A percentile compares a stretch with the other conserved stretches of the same genome.
Conservation (phyloP, 2,329 filamentous ascomycete genomes). For the Xylariaceae sp. region DNA sequence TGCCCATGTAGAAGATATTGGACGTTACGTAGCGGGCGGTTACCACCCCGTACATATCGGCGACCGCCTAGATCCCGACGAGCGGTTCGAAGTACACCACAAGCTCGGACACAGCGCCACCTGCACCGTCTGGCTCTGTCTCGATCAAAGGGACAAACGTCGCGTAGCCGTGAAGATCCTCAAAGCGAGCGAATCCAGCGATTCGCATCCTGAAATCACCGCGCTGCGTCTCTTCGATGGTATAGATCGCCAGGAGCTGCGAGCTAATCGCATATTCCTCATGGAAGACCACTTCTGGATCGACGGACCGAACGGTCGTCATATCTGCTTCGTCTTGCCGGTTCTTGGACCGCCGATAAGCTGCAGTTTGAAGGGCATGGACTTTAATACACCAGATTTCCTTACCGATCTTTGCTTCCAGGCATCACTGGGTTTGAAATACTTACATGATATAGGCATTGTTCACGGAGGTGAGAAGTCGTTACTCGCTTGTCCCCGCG, state of each 20-base stretch:
- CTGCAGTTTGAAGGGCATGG: not conserved
- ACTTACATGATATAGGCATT: conserved; percentile 8
- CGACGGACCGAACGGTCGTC: conserved; percentile 12
- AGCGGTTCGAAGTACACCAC: conserved; percentile 13
- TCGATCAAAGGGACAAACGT: not conserved
- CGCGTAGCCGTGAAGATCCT: conserved; percentile 7
- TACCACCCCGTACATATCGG: conserved; percentile 13
- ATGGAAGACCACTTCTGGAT: conserved; percentile 11
- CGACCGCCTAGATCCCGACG: conserved; percentile 7
- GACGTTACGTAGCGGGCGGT: conserved; percentile 4
- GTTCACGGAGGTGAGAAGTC: conserved; percentile 11
- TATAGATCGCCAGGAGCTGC: not conserved
- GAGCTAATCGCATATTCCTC: conserved; percentile 4
- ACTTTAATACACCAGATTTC: conserved; percentile 6
- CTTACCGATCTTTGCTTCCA: conserved; percentile 11
- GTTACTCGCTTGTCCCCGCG: not conserved
- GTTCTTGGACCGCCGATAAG: conserved; percentile 10
- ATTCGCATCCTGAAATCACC: not conserved
- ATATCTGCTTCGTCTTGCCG: conserved; percentile 9
- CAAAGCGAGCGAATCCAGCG: not conserved
- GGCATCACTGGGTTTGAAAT: conserved; percentile 3
- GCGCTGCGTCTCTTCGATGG: conserved; percentile 5
- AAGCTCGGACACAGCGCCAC: conserved; percentile 9
- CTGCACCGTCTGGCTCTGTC: conserved; percentile 9
- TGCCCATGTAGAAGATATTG: conserved; percentile 5